Evolutionary conservation across 352 stramenopile species (phyloP).

Genomic region (Phytophthora palmivora): DNA sequence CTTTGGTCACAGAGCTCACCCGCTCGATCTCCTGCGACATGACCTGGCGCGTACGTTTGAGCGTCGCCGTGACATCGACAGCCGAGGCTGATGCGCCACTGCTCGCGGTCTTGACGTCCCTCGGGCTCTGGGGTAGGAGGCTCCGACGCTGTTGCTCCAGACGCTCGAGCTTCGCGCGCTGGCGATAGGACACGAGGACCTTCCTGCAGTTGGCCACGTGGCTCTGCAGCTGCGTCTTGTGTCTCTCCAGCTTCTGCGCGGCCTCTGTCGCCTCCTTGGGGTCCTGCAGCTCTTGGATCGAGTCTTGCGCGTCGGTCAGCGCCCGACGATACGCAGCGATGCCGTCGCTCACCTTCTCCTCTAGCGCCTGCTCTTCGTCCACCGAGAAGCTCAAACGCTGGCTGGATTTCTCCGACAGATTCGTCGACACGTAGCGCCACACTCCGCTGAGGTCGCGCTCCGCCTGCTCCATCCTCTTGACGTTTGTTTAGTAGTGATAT

Average conservation of each 20-base stretch:
- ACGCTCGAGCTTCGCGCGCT: constrained; percentile 66
- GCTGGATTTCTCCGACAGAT: constrained; percentile 24
- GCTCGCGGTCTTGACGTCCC: constrained; percentile 9
- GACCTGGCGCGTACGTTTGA: constrained; percentile 70
- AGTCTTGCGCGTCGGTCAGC: constrained; percentile 52
- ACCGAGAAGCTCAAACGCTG: constrained; percentile 53
- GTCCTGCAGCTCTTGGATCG: constrained; percentile 47
- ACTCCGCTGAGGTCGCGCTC: constrained; percentile 56
- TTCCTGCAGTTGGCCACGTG: constrained; percentile 57
- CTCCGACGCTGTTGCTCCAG: constrained; percentile 57
- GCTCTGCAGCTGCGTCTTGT: constrained; percentile 44
- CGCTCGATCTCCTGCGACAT: constrained; percentile 82
- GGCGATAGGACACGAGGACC: constrained; percentile 64
- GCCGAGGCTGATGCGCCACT: constrained; percentile 40
- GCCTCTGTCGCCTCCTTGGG: constrained; percentile 32
- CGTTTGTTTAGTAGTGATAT: no score
- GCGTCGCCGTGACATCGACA: constrained; percentile 63
- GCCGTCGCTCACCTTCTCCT: constrained; percentile 62
- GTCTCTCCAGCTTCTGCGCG: constrained; percentile 35
- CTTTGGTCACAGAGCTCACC: constrained; percentile 65
- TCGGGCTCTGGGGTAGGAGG: constrained; percentile 45
- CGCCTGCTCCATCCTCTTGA: constrained; percentile 47
- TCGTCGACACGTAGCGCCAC: constrained; percentile 52
- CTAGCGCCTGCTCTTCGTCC: constrained; percentile 67
- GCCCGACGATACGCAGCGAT: constrained; percentile 46